Evolutionary conservation across 352 stramenopile species (phyloP).

Genomic region (Globisporangium abappressorium): DNA sequence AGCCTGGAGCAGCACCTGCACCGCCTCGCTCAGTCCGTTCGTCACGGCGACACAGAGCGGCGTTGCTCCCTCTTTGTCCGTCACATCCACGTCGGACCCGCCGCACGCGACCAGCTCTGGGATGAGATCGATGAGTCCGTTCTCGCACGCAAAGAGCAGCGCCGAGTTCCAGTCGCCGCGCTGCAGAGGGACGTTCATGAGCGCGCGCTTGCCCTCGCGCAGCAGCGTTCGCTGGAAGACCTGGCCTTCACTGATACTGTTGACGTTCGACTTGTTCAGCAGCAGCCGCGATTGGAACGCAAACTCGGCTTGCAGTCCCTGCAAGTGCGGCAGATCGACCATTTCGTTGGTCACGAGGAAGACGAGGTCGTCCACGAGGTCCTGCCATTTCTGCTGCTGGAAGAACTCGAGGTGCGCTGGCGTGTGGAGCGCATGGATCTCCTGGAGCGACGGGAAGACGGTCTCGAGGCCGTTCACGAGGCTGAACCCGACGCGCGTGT

Average conservation of each 20-base stretch:
- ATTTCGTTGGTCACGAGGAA: constrained; percentile 61
- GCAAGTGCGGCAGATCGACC: constrained; percentile 54
- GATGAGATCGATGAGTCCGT: constrained; percentile 47
- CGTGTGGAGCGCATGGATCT: constrained; percentile 64
- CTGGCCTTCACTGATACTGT: neutral
- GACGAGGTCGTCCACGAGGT: constrained; percentile 47
- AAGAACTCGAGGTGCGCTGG: constrained; percentile 70
- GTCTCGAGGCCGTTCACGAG: constrained; percentile 51
- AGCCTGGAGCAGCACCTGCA: constrained; percentile 39
- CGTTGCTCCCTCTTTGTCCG: constrained; percentile 57
- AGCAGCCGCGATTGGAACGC: constrained; percentile 20
- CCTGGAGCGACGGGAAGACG: constrained; percentile 59
- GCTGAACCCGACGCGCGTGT: constrained; percentile 48
- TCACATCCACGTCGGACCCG: constrained; percentile 49
- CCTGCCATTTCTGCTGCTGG: constrained; percentile 31
- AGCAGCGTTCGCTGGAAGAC: constrained; percentile 57
- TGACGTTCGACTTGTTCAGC: neutral
- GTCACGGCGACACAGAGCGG: constrained; percentile 58
- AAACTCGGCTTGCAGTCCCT: constrained; percentile 57
- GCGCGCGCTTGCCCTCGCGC: constrained; percentile 21
- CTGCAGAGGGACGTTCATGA: constrained; percentile 64
- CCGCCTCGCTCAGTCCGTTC: constrained; percentile 48
- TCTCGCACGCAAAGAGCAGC: constrained; percentile 61
- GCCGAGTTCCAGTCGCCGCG: constrained; percentile 37
- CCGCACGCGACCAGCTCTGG: constrained; percentile 33